phyloP scores from a whole-genome alignment of 2,329 filamentous ascomycete species.

The Didymella glomerata region DNA sequence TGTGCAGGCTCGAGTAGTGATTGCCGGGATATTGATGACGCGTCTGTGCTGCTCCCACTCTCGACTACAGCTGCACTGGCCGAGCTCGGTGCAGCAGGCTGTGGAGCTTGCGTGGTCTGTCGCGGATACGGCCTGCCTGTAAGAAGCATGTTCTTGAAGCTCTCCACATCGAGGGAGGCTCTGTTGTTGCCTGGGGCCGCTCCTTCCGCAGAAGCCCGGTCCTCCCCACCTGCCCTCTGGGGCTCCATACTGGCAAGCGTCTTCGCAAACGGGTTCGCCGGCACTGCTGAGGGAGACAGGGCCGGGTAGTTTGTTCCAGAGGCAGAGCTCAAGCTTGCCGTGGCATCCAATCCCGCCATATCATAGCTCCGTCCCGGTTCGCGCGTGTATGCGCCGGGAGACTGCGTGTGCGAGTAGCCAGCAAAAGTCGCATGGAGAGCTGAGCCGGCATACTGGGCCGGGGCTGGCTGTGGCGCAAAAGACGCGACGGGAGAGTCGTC shows the following conservation, averaged over 20 bases:
- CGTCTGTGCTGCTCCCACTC: constrained; percentile 65
- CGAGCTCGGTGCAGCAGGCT: constrained; percentile 35
- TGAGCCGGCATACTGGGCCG: constrained; percentile 28
- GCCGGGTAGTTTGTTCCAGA: constrained; percentile 24
- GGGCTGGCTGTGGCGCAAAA: constrained; percentile 27
- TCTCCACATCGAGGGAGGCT: constrained; percentile 74
- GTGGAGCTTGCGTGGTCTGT: constrained; percentile 36
- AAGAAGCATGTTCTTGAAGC: constrained; percentile 78
- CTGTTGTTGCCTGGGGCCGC: constrained; percentile 38
- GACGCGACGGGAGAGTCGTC: constrained; percentile 29
- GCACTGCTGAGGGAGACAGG: constrained; percentile 33
- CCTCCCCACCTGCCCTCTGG: constrained; percentile 34
- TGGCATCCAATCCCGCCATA: constrained; percentile 34
- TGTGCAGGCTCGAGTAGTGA: constrained; percentile 65
- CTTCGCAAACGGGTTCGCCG: constrained; percentile 50
- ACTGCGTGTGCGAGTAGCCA: constrained; percentile 30
- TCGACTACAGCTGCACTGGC: constrained; percentile 41
- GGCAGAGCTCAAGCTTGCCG: constrained; percentile 35
- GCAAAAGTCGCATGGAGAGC: constrained; percentile 28
- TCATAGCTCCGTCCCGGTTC: constrained; percentile 36
- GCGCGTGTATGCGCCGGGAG: constrained; percentile 25
- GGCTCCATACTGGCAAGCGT: constrained; percentile 52
- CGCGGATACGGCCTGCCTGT: constrained; percentile 68
- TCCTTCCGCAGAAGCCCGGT: constrained; percentile 41
- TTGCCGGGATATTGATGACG: constrained; percentile 66